Conservation (phyloP, 1,139 yeast species). For the Yamadazyma oceani region DNA sequence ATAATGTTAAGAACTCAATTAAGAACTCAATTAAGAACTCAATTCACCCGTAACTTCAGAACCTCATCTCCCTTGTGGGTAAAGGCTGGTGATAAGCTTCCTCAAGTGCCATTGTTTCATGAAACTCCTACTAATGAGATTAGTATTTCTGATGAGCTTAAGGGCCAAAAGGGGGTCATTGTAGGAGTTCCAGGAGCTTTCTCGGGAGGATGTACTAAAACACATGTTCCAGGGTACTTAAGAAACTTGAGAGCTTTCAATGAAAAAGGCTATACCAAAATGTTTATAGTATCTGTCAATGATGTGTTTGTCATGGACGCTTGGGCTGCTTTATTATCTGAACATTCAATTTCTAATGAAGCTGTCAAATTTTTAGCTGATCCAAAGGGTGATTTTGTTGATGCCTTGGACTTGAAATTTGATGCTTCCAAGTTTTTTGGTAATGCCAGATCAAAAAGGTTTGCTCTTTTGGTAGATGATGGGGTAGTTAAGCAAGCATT, state of each 20-base stretch:
- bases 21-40: too few relatives aligned
- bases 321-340: constrained; percentile 47
- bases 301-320: constrained; percentile 85
- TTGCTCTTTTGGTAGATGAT: constrained; percentile 71
- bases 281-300: constrained; percentile 76
- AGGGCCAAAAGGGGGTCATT: constrained; percentile 55
- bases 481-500: constrained; percentile 67
- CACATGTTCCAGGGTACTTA: constrained; percentile 80
- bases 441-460: constrained; percentile 71
- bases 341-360: constrained; percentile 25
- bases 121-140: constrained; percentile 69
- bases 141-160: constrained; percentile 57
- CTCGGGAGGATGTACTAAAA: constrained; percentile 79
- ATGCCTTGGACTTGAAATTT: constrained; percentile 61
- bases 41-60: constrained; percentile 29
- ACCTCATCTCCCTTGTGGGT: constrained; percentile 22
- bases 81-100: constrained; percentile 55
- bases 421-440: constrained; percentile 78
- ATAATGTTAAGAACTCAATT: too few relatives aligned
- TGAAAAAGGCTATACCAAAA: constrained; percentile 59
- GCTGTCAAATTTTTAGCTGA: constrained; percentile 68
- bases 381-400: constrained; percentile 68
- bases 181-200: constrained; percentile 92
- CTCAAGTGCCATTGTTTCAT: constrained; percentile 55
- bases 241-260: constrained; percentile 50